A percentile compares a stretch with the other conserved stretches of the same genome.
phyloP scores from a whole-genome alignment of 495 filamentous ascomycete species.

The Penicillium antarcticum region DNA sequence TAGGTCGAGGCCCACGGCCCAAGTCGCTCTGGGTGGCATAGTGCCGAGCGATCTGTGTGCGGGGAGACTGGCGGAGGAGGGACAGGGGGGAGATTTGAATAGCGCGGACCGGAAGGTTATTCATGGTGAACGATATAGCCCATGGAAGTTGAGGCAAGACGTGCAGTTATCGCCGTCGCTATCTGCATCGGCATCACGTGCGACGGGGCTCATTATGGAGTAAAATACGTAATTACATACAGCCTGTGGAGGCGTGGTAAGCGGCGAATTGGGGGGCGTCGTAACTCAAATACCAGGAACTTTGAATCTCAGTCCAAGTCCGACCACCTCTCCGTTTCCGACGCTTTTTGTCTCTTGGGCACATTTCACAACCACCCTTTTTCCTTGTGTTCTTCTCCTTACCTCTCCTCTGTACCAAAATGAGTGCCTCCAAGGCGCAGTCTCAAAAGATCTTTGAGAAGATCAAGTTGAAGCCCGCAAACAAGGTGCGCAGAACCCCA shows the following conservation, averaged over 20 bases:
- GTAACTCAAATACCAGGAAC: constrained; percentile 7
- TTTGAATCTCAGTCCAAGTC: constrained; percentile 24
- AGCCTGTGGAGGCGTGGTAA: not conserved
- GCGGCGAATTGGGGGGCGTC: constrained; percentile 1
- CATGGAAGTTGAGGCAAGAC: not conserved
- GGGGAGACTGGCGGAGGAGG: constrained; percentile 13
- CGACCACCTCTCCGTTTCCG: constrained; percentile 16
- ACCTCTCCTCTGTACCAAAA: constrained; percentile 27
- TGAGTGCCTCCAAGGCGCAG: constrained; percentile 92
- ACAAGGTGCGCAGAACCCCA: constrained; percentile 66
- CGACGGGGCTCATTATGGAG: constrained; percentile 3
- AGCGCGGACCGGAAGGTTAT: constrained; percentile 12
- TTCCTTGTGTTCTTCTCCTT: constrained; percentile 2
- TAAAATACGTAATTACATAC: constrained; percentile 16
- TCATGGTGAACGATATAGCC: constrained; percentile 13
- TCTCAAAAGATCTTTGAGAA: constrained; percentile 98
- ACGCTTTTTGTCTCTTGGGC: constrained; percentile 17
- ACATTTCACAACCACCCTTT: constrained; percentile 3
- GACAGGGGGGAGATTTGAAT: constrained; percentile 14
- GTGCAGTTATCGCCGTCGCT: not conserved
- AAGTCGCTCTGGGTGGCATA: constrained; percentile 55
- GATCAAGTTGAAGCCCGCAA: constrained; percentile 86
- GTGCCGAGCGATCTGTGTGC: constrained; percentile 25
- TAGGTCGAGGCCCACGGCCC: constrained; percentile 26
- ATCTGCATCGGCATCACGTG: constrained; percentile 8